Base-by-base conservation (phyloP, 2,329 filamentous ascomycete genomes). In the Aspergillus awamori region DNA sequence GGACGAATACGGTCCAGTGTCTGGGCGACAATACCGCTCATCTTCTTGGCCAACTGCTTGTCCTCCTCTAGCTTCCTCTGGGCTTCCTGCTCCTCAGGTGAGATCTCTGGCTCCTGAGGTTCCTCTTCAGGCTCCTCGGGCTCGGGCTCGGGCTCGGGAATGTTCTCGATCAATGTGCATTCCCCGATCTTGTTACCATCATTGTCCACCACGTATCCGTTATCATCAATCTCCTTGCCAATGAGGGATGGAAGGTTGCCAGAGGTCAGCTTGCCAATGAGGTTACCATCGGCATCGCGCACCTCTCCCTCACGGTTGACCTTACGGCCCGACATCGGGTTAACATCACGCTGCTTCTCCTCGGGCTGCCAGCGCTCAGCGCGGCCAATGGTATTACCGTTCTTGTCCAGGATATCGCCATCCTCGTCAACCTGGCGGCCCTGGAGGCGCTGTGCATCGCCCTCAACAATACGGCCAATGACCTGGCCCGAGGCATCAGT, bases 1-100 rank as follows among this genome's bases (percentile, higher is more conserved):
- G 93, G 93, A 67, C 90, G 88, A 73, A 97, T 86, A 74, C 89
- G 90, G 71, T 96, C 92, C 6, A 97, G 83, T 13, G 91, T 91
- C 75, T 93, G 87, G 71, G 89, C 85, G 67, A 96, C 86, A 69
- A 90, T 89, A 59, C 78, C 80, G 11, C 84, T 82, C 81, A 97
- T 93, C 79, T 91, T 89, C 63, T 85, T 83, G 1, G 93, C 93
- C 39, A 96, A 84, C 79, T 96, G 87, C 65, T 83, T 83, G 74
- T 96, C 92, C 63, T 89, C 81, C 66, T 85, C 83, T 53, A 85
- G 83, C 72, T 89, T 83, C 43, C 85, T 83, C 2, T 86, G 82
- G 71, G 87, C 86, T 58, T 84, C 73, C 17, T 76, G 67, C 63
- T 84, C 82, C 60, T 82, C 79, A 4, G 79, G 73, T 0, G 76